Conservation (phyloP, 78 protist genomes). For the Blattamonas nauphoetae region DNA sequence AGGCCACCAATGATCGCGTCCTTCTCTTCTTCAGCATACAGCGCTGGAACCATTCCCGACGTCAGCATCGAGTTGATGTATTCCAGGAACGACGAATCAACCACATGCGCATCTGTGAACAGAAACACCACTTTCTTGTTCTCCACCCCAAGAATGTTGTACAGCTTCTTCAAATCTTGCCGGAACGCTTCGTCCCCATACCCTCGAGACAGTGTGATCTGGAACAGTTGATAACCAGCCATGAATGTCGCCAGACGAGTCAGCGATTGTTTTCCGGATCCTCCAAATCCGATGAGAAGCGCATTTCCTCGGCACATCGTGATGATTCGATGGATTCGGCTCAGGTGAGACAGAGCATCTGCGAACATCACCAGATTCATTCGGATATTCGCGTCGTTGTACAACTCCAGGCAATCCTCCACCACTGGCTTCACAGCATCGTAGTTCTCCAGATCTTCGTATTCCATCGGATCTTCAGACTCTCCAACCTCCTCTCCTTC, state of each 20-base stretch:
- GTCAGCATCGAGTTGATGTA: slow-evolving; percentile 73
- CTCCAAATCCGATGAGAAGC: slow-evolving; percentile 79
- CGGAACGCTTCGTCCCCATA: slow-evolving; percentile 62
- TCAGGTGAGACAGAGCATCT: slow-evolving; percentile 60
- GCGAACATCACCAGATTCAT: slow-evolving; percentile 72
- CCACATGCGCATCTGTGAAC: slow-evolving; percentile 72
- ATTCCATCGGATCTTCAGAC: slow-evolving; percentile 25
- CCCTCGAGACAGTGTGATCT: slow-evolving; percentile 58
- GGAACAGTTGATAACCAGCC: slow-evolving; percentile 53
- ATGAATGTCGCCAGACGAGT: slow-evolving; percentile 59
- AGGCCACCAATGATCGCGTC: slow-evolving; percentile 32
- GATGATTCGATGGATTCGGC: slow-evolving; percentile 59
- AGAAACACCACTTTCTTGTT: slow-evolving; percentile 42
- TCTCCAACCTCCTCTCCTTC: background rate
- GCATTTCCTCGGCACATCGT: slow-evolving; percentile 63
- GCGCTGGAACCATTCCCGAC: slow-evolving; percentile 70
- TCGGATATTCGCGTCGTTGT: slow-evolving; percentile 28
- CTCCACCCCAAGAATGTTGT: slow-evolving; percentile 41
- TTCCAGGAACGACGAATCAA: slow-evolving; percentile 61
- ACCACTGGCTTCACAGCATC: slow-evolving; percentile 8
- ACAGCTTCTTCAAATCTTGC: slow-evolving; percentile 62
- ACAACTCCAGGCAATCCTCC: slow-evolving; percentile 44
- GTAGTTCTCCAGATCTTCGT: slow-evolving; percentile 46
- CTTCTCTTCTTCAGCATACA: slow-evolving; percentile 63
- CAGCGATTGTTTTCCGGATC: slow-evolving; percentile 66